Base-by-base conservation (phyloP, 2,329 filamentous ascomycete genomes). In the Fusarium napiforme region DNA sequence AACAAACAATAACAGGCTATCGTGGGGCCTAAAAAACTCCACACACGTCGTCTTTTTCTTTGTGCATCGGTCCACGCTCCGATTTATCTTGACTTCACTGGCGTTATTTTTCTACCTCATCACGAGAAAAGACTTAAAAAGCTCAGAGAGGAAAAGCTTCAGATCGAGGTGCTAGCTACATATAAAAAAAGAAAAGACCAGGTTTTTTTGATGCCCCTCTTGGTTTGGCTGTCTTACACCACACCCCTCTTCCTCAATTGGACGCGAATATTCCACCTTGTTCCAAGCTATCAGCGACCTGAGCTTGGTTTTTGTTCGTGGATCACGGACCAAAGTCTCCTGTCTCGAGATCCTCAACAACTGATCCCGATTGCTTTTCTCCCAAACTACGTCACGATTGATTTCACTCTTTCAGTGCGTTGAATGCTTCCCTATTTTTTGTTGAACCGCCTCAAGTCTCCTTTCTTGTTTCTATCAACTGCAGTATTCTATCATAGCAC, bases 251-350 rank as follows among this genome's bases (percentile, higher is more conserved):
- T 64, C 59, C 50, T 47, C 55, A 47, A 58, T 36, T 47, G 28
- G 39, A 34, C 18, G 15, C 46, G 39, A 47, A 15, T 60, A 28
- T 46, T 52, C 49, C 30, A 62, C 47, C 62, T 61, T 46, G 60
- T 60, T 72, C 69, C 58, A 62, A 67, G 55, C 62, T 57, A 67
- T 67, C 40, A 52, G 56, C 45, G 56, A 49, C 55, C 52, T 57
- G 61, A 52, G 39, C 52, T 70, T 61, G 55, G 39, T 50, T 47
- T 68, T 68, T 68, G 14, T 49, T 52, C 64, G 45, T 69, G 61
- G 65, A 71, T 67, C 69, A 64, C 76, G 76, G 76, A 78, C 76
- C 74, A 78, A 78, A 78, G 36, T 65, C 76, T 78, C 76, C 76
- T 75, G 61, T 66, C 40, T 72, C n/a, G 37, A 61, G 60, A 57